These are phyloP conservation scores for Suhomyces sp. DNA, from an alignment of 805 yeast genomes.

Conservation along the genomic window DNA sequence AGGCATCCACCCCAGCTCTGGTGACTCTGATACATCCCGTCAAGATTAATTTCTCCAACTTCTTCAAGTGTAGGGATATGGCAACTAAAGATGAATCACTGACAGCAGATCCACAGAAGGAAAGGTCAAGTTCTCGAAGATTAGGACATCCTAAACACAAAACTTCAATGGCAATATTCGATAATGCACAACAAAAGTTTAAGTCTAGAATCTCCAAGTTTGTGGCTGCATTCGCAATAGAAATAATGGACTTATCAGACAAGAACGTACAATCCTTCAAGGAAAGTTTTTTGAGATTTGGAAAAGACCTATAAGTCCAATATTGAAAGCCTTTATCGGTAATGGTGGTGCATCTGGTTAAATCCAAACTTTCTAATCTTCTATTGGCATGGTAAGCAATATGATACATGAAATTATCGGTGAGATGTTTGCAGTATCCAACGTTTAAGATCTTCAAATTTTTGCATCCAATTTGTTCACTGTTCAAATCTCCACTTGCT, in stretches of 20 bases:
- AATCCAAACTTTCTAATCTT: constrained; percentile 54
- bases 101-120: constrained; percentile 80
- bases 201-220: constrained; percentile 56
- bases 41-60: constrained; percentile 49
- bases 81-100: constrained; percentile 67
- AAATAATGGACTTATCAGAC: constrained; percentile 61
- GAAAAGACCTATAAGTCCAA: constrained; percentile 61
- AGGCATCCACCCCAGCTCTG: constrained; percentile 70
- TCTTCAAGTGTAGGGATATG: constrained; percentile 53
- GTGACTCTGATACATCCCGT: constrained; percentile 78
- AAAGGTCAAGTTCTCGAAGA: constrained; percentile 52
- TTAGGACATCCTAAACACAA: constrained; percentile 64
- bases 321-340: constrained; percentile 70
- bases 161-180: constrained; percentile 67
- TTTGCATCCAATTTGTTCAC: constrained; percentile 52
- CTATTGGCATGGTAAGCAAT: constrained; percentile 59
- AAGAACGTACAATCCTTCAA: constrained; percentile 74
- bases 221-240: constrained; percentile 61
- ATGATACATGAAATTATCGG: constrained; percentile 66
- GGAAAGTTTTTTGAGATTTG: constrained; percentile 50
- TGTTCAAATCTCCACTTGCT: constrained; percentile 4
- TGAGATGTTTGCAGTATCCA: constrained; percentile 74
- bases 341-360: constrained; percentile 75
- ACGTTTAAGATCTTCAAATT: constrained; percentile 53
- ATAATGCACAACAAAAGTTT: constrained; percentile 73